phyloP scores from a whole-genome alignment of 495 filamentous ascomycete species.

The Barbatosphaeria neglecta region DNA sequence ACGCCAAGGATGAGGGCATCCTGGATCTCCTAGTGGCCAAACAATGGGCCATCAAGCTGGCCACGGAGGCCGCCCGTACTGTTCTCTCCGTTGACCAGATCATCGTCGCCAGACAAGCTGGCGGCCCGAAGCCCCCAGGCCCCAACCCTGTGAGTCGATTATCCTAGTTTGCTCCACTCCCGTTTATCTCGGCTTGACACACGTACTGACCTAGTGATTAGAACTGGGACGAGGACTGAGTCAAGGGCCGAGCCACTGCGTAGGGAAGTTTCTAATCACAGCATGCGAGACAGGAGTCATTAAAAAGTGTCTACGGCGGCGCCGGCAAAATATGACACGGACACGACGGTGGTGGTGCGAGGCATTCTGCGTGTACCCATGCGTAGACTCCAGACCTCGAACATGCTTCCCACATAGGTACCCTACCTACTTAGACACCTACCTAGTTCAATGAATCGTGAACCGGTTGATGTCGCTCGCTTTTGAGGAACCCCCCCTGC shows the following conservation, averaged over 20 bases:
- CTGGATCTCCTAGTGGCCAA: slow-evolving; percentile 85
- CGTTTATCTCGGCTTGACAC: too few species aligned
- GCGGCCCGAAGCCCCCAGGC: slow-evolving; percentile 90
- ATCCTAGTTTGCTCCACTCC: background rate
- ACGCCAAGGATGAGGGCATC: slow-evolving; percentile 82
- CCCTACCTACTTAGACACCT: too few species aligned
- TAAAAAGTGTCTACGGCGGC: too few species aligned
- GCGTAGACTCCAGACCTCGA: too few species aligned
- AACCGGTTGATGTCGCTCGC: too few species aligned
- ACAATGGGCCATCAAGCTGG: slow-evolving; percentile 91
- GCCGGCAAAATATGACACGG: background rate
- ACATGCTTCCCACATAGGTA: too few species aligned
- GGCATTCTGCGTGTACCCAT: background rate
- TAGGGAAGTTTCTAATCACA: background rate
- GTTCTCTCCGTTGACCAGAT: slow-evolving; percentile 98
- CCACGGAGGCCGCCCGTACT: slow-evolving; percentile 87
- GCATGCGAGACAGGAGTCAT: background rate
- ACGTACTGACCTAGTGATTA: slow-evolving; percentile 16
- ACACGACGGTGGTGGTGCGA: background rate
- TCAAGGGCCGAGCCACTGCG: background rate
- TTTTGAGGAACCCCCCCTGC: too few species aligned
- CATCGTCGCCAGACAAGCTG: slow-evolving; percentile 94
- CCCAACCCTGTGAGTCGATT: slow-evolving; percentile 54
- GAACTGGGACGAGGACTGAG: slow-evolving; percentile 96
- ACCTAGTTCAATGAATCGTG: too few species aligned